phyloP scores from a whole-genome alignment of 352 stramenopile species.

The Phytophthora tubulina region DNA sequence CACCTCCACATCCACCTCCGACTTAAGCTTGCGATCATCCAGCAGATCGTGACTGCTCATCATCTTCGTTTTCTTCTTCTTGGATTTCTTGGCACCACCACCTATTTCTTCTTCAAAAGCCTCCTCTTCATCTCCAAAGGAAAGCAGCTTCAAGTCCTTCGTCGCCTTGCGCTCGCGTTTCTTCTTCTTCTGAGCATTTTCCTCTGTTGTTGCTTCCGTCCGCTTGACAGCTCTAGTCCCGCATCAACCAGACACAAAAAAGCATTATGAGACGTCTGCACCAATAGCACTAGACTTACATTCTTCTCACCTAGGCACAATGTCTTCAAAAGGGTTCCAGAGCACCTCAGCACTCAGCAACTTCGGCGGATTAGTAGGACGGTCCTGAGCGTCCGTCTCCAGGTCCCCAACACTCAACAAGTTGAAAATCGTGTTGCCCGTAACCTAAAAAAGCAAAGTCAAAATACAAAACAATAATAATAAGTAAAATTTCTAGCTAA shows the following conservation, averaged over 20 bases:
- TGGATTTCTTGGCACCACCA: constrained; percentile 37
- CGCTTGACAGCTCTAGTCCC: constrained; percentile 40
- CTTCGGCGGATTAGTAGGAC: constrained; percentile 76
- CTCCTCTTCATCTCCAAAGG: constrained; percentile 94
- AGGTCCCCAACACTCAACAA: constrained; percentile 92
- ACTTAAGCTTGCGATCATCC: constrained; percentile 70
- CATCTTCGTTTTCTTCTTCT: constrained; percentile 73
- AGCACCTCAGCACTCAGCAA: constrained; percentile 92
- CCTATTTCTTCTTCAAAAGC: constrained; percentile 63
- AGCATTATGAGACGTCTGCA: neutral
- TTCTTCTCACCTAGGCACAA: constrained; percentile 80
- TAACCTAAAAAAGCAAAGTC: constrained; percentile 79
- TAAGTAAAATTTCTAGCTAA: neutral
- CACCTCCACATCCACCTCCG: constrained; percentile 66
- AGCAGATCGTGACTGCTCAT: constrained; percentile 82
- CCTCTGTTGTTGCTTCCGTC: constrained; percentile 36
- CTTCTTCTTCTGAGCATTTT: constrained; percentile 60
- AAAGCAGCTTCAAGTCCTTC: constrained; percentile 95
- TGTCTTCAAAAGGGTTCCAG: constrained; percentile 96
- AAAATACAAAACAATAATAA: constrained; percentile 41
- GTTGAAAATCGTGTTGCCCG: constrained; percentile 98
- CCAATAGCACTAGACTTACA: neutral
- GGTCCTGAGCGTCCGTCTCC: constrained; percentile 88
- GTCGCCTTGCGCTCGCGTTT: constrained; percentile 93
- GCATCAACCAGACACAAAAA: constrained; percentile 9